Evolutionary conservation across 257 asterid species (phyloP), one percentile per base, ranked within the genome.

Genomic region (Schizonepeta tenuifolia): DNA sequence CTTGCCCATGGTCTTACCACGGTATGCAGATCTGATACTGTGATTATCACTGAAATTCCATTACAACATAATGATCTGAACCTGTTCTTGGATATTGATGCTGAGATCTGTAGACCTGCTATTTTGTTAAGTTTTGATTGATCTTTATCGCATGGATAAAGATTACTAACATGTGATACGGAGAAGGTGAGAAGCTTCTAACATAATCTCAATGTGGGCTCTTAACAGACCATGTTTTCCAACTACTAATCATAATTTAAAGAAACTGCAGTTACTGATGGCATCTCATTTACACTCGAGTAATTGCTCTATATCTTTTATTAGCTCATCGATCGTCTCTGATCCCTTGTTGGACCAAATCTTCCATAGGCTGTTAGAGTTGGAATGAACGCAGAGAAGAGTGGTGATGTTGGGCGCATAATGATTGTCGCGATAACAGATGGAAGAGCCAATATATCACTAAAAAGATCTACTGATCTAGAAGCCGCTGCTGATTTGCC

Each of bases 1-100:
- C 91, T 94, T 77, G 99, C 99, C 56, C 99, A 94, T 79, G 99
- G 98, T 41, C 99, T 94, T 67, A 91, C 98, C 22, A 92, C 92
- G 85, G 98, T 92, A 90, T 35, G 60, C 51, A 51, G 51, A 36
- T 65, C 61, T 73, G 33, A 62, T 72, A 22, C 36, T 17, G n/a
- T 41, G 9, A 53, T 62, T 44, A 50, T 51, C 55, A 57, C 63
- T 28, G 20, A 53, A 60, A 38, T 33, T 14, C 9, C 67, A 14
- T 51, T 41, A 22, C 51, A 53, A 62, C 31, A 33, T 22, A n/a
- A 21, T 65, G 41, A 24, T 44, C 21, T 17, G 2, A 13, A 49
- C 54, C 53, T 63, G 7, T 9, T 61, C 13, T 35, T 61, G 26
- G 49, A 61, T 33, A 62, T 38, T 15, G 9, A 31, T 33, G 33